Evolutionary conservation across 2,329 filamentous ascomycete genomes (phyloP), one percentile per base, ranked within the genome.

Genomic region (Trichoderma sp.): DNA sequence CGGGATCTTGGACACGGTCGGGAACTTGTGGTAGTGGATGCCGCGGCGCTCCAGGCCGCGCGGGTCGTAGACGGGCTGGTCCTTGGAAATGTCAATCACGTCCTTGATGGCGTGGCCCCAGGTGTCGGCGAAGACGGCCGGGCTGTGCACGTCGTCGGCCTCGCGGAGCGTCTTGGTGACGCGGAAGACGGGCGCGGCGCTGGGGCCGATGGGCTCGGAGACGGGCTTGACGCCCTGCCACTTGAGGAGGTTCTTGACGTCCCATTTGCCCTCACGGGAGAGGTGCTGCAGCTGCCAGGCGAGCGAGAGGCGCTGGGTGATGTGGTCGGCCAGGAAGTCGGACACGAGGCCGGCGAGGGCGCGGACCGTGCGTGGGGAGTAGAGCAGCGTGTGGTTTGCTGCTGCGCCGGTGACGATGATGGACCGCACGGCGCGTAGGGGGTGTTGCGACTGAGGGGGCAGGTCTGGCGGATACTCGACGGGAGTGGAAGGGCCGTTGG

Each of bases 101-200:
- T 93, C 90, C 68, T 89, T 88, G 73, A 96, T 89, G 66, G 87
- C 82, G 34, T 80, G 81, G 26, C 86, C 86, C 88, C 92, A 96
- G 3, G 86, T 82, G 59, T 85, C 78, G 0, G 90, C 89, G 73
- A 98, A 96, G 0, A 86, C 83, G 32, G 84, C 83, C 0, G 95
- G 95, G 26, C 89, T 92, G 78, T 98, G 95, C 43, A 86, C 83
- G 32, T 94, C 89, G 75, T 98, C 95, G 1, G 94, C 91, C 79
- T 97, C 94, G 39, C 95, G 89, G 24, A 98, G 85, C 0, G 96
- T 98, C 80, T 98, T 97, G 86, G 97, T 91, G 3, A 93, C 94
- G 30, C 92, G 89, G 77, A 97, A 97, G 5, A 94, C 83, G 16
- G 88, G 88, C 0, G 72, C 71, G 46, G 70, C 76, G 7, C 60